These are phyloP conservation scores for Coemansia sp. DNA, from an alignment of 192 early-diverging fungal genomes.

Conservation along the genomic window DNA sequence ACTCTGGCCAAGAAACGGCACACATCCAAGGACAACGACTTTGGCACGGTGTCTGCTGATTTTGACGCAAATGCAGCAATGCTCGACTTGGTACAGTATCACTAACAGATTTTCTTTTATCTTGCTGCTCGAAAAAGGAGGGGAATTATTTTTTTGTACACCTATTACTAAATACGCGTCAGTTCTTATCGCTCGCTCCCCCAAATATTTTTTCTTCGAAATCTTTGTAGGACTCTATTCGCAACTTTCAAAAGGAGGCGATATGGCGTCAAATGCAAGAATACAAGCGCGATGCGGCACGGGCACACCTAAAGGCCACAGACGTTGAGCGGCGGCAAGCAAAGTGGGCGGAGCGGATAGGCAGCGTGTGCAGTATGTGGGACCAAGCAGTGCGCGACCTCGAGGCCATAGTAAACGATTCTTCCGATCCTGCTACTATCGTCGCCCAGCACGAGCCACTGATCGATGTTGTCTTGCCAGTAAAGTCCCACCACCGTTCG, in stretches of 20 bases:
- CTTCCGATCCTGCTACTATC: not conserved
- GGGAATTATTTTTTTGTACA: not conserved
- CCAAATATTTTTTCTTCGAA: not conserved
- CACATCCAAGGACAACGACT: slow-evolving; percentile 46
- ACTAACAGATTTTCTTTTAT: not conserved
- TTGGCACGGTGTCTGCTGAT: slow-evolving; percentile 36
- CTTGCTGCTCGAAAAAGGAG: not conserved
- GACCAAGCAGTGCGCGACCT: slow-evolving; percentile 50
- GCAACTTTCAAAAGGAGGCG: slow-evolving; percentile 67
- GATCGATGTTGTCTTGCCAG: not conserved
- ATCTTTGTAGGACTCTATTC: slow-evolving; percentile 43
- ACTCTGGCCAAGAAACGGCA: slow-evolving; percentile 52
- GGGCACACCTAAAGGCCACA: slow-evolving; percentile 49
- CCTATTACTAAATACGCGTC: not conserved
- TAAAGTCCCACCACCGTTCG: not conserved
- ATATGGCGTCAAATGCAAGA: slow-evolving; percentile 71
- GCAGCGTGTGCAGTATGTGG: slow-evolving; percentile 55
- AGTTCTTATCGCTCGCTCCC: not conserved
- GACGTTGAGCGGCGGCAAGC: slow-evolving; percentile 56
- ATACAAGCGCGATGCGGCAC: slow-evolving; percentile 61
- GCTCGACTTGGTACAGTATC: slow-evolving; percentile 52
- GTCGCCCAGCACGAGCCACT: slow-evolving; percentile 7
- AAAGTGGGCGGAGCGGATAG: slow-evolving; percentile 48
- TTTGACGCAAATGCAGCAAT: slow-evolving; percentile 50
- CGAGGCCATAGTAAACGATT: slow-evolving; percentile 32